These are phyloP conservation scores for Podaxis mareebaensis DNA, from an alignment of 768 basidiomycete genomes.

Conservation along the genomic window DNA sequence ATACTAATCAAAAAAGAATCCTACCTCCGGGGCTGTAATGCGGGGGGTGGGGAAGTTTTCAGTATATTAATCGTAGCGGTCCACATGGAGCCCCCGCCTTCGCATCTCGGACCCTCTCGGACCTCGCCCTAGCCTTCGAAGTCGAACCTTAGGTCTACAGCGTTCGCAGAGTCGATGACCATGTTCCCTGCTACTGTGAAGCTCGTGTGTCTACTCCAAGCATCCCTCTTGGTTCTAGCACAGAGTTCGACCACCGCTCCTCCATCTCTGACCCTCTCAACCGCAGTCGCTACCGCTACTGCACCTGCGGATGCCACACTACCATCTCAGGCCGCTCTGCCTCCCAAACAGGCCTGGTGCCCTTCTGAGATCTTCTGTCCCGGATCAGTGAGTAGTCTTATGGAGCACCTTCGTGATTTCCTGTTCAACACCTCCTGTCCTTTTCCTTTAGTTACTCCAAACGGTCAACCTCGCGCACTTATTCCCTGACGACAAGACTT, in stretches of 20 bases:
- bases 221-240: neutral
- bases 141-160: neutral
- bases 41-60: neutral
- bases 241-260: conserved; percentile 15
- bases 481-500: conserved; percentile 82
- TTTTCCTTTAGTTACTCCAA: conserved; percentile 65
- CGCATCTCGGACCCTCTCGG: conserved; percentile 2
- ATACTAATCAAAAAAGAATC: conserved; percentile 6
- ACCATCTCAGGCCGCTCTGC: conserved; percentile 64
- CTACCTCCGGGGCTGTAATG: neutral
- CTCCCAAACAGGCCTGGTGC: conserved; percentile 79
- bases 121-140: neutral
- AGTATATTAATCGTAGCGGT: neutral
- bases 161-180: neutral
- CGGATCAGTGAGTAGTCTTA: conserved; percentile 54
- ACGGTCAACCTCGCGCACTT: conserved; percentile 78
- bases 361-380: conserved; percentile 76
- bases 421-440: conserved; percentile 16
- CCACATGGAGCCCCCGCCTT: neutral
- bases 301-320: conserved; percentile 50
- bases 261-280: conserved; percentile 48
- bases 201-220: conserved; percentile 8
- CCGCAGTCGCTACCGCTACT: conserved; percentile 66
- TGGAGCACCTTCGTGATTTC: conserved; percentile 8
- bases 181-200: neutral